Percentiles rank a stretch among this genome's conserved stretches.
These are phyloP conservation scores for Nicotiana knightiana DNA, from an alignment of 257 asterid genomes.

Conservation along the genomic window DNA sequence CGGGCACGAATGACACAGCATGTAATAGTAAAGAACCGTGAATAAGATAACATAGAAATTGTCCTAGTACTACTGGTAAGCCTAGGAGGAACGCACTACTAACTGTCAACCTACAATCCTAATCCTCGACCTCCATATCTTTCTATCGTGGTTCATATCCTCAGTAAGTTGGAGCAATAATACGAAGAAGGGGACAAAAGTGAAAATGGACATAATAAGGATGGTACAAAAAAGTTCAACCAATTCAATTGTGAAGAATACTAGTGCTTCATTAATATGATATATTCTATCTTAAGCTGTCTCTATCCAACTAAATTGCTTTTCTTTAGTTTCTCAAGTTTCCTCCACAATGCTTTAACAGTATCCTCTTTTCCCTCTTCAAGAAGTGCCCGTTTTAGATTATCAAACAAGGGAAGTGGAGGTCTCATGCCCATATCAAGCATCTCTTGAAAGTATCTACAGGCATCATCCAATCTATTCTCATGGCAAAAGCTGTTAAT, in stretches of 20 bases:
- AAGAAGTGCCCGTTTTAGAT: slow-evolving; percentile 48
- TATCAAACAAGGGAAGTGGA: slow-evolving; percentile 51
- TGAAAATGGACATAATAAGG: not conserved
- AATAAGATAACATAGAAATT: too few species aligned
- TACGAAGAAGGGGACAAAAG: not conserved
- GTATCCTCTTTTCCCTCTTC: slow-evolving; percentile 55
- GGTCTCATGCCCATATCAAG: slow-evolving; percentile 78
- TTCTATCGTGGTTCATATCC: too few species aligned
- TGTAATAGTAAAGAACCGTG: too few species aligned
- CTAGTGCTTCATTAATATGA: not conserved
- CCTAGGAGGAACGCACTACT: too few species aligned
- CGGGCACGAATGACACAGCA: too few species aligned
- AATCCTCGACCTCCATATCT: too few species aligned
- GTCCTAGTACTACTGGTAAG: too few species aligned
- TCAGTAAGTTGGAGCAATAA: too few species aligned
- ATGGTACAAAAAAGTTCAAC: not conserved
- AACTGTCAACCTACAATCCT: too few species aligned
- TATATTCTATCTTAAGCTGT: not conserved
- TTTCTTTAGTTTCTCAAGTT: slow-evolving; percentile 45
- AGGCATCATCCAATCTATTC: slow-evolving; percentile 47
- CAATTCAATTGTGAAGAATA: not conserved
- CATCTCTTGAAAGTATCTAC: slow-evolving; percentile 55
- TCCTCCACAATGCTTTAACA: slow-evolving; percentile 31
- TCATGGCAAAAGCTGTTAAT: slow-evolving; percentile 48
- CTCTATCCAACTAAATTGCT: slow-evolving; percentile 35